Base-by-base conservation (phyloP, 345 rosid genomes). In the Populus davidiana region DNA sequence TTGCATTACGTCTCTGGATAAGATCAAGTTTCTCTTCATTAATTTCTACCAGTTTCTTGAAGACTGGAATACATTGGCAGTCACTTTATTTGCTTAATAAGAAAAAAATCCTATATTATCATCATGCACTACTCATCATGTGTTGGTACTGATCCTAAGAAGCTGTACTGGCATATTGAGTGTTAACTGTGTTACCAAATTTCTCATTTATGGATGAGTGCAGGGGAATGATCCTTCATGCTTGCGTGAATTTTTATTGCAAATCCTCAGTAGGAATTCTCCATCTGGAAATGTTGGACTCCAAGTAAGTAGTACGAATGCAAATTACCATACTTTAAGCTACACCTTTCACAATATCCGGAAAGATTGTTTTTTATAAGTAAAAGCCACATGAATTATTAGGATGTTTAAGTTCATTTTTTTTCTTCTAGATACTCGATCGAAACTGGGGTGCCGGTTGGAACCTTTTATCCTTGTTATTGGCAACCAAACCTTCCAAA, bases 361-460 rank as follows among this genome's bases (percentile, higher is more conserved):
- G 33, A 2, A n/a, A 39, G 33, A 65, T 47, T 69, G 4, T 62
- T 16, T 17, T 56, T 33, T 47, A 3, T 47, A 13, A 12, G 16
- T 13, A 4, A 47, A 3, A 47, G 50, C 50, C 50, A 47, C 17
- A 14, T 47, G 16, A 47, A 47, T 47, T 11, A n/a, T 47, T 27
- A n/a, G 27, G 41, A 33, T 52, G 39, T 21, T 23, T 29, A 25
- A 25, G 31, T 35, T 50, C 41, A 12, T 39, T 39, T 13, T 31
- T 73, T 75, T 63, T 56, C 69, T 74, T 83, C 79, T 85, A 95
- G 99, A 95, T 95, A 72, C 99, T 95, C 44, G 98, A 95, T 86
- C 87, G 98, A 79, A 93, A 91, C 75, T 92, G 97, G 92, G 98
- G 98, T 75, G 94, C 94, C 5, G 99, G 99, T 66, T 95, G 98